These are phyloP conservation scores for Tolypocladium sp. DNA, from an alignment of 2,329 filamentous ascomycete species.

Conservation along the genomic window DNA sequence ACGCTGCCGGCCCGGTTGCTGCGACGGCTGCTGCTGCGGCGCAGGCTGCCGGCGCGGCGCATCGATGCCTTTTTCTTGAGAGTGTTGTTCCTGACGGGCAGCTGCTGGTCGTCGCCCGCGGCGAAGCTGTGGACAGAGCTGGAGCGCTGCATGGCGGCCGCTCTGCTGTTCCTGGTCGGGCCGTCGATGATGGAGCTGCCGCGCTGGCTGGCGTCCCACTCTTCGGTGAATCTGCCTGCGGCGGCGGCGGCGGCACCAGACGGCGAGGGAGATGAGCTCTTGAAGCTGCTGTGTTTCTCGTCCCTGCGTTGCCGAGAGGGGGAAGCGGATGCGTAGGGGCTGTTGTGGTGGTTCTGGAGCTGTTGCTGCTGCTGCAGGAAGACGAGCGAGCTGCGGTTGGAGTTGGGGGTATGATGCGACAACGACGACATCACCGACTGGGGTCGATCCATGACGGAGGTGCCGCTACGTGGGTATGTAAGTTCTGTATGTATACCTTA, in stretches of 20 bases:
- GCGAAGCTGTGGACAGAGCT: conserved; percentile 48
- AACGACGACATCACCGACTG: conserved; percentile 12
- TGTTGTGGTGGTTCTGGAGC: conserved; percentile 2
- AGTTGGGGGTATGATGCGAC: conserved; percentile 10
- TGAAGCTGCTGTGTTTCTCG: conserved; percentile 6
- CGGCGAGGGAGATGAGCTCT: conserved; percentile 7
- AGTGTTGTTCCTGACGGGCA: conserved; percentile 52
- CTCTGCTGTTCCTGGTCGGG: conserved; percentile 15
- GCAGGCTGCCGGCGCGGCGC: conserved; percentile 63
- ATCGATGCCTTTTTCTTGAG: conserved; percentile 84
- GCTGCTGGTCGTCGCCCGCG: conserved; percentile 32
- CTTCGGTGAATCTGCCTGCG: conserved; percentile 53
- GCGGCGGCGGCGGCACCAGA: conserved; percentile 1
- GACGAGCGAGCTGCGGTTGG: conserved; percentile 5
- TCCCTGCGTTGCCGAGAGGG: neutral
- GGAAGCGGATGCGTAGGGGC: conserved; percentile 4
- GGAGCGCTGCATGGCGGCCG: conserved; percentile 45
- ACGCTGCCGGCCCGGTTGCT: conserved; percentile 84
- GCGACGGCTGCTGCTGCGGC: conserved; percentile 69
- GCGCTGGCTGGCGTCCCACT: conserved; percentile 61
- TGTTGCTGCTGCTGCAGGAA: conserved; percentile 5
- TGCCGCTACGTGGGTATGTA: conserved; percentile 7
- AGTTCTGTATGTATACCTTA: neutral
- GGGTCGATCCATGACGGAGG: conserved; percentile 20
- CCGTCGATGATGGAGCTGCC: conserved; percentile 55